These are phyloP conservation scores for Phascolomyces articulosus DNA, from an alignment of 371 early-diverging fungal genomes.

Conservation along the genomic window DNA sequence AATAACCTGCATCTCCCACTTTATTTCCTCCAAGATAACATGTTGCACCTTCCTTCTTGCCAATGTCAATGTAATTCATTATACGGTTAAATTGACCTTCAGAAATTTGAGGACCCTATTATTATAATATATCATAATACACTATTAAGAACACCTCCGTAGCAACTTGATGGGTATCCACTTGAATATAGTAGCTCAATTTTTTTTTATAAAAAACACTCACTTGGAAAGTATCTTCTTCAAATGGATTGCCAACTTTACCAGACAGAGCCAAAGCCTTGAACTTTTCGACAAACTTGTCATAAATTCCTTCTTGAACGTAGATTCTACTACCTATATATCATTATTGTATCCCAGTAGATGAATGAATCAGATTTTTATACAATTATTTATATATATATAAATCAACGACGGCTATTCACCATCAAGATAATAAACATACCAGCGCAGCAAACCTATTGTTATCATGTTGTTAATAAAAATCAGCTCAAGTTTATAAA, in stretches of 20 bases:
- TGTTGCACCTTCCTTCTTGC: slow-evolving; percentile 52
- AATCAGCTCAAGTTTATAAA: no score
- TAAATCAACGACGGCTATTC: no score
- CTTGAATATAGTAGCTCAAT: no score
- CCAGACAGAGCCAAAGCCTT: slow-evolving; percentile 57
- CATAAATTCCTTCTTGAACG: slow-evolving; percentile 77
- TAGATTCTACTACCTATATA: slow-evolving; percentile 59
- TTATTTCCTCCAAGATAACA: slow-evolving; percentile 47
- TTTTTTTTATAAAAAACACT: no score
- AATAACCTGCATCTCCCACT: slow-evolving; percentile 51
- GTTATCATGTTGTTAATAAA: no score
- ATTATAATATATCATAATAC: no score
- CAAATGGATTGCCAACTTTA: slow-evolving; percentile 64
- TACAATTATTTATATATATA: no score
- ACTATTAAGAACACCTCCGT: no score
- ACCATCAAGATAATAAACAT: slow-evolving; percentile 29
- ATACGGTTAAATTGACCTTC: slow-evolving; percentile 72
- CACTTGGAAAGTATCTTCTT: slow-evolving; percentile 56
- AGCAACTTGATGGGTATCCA: no score
- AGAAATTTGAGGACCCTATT: slow-evolving; percentile 84
- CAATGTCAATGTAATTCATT: slow-evolving; percentile 52
- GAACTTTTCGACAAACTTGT: slow-evolving; percentile 68
- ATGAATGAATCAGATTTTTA: no score
- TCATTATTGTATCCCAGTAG: no score
- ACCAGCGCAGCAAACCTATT: slow-evolving; percentile 79